Base-by-base conservation (phyloP, 139 green algal genomes). In the Parachlorella kessleri region DNA sequence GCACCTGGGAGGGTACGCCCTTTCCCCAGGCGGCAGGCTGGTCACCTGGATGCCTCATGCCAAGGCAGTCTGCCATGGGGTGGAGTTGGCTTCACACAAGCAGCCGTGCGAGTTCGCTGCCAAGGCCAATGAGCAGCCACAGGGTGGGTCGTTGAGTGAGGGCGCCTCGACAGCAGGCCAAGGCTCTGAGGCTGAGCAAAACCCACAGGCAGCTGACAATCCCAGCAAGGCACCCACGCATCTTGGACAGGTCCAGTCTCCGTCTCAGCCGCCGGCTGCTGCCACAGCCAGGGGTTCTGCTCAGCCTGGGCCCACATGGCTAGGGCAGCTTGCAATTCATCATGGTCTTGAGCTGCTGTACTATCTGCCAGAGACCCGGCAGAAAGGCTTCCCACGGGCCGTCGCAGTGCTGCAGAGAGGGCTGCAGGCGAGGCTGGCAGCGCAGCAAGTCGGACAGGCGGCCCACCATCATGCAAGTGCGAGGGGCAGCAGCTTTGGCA, bases 31-130 rank as follows among this genome's bases (percentile, higher is more conserved):
- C 40, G 78, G 78, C 9, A 38, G 78, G 21, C 78, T 83, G 78
- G 32, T 73, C 41, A n/a, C 33, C 0, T 83, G 78, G 78, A 30
- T 83, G 78, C 78, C 78, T 18, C 41, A 33, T 10, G n/a, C n/a
- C n/a, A n/a, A n/a, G n/a, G n/a, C n/a, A n/a, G n/a, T n/a, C n/a
- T n/a, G n/a, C n/a, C n/a, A n/a, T n/a, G n/a, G n/a, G n/a, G n/a
- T n/a, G n/a, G n/a, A n/a, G n/a, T n/a, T n/a, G n/a, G n/a, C n/a
- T n/a, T n/a, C n/a, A n/a, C 70, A 64, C 39, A 7, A 30, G n/a
- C 21, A 26, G 42, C 8, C 42, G 33, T 35, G 23, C 21, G 53
- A 32, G 53, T 4, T 7, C 32, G 23, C 35, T 53, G 23, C 3
- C 24, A 24, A 40, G 9, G 66, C 10, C 32, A 40, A 14, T 18